These are phyloP conservation scores for Podaxis pistillaris DNA, from an alignment of 768 basidiomycete species.

Conservation along the genomic window DNA sequence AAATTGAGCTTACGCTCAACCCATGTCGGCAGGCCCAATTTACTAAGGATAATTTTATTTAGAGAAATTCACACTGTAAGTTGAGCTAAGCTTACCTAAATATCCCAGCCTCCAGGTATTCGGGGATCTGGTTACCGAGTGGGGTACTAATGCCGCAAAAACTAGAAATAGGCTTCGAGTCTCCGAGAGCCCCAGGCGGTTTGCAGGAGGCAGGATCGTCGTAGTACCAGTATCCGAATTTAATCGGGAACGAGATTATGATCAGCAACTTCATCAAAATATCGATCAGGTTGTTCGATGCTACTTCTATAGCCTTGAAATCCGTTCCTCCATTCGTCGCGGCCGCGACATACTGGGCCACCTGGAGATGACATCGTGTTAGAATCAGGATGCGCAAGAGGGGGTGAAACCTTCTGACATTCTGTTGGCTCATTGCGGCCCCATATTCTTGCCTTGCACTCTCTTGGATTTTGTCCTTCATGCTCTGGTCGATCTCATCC, in stretches of 20 bases:
- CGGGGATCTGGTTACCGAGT: background rate
- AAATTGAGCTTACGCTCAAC: background rate
- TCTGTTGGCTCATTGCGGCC: no score
- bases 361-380: background rate
- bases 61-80: background rate
- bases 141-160: background rate
- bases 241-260: background rate
- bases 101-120: background rate
- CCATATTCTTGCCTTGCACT: no score
- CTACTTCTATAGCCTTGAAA: background rate
- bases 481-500: no score
- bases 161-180: background rate
- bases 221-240: background rate
- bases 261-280: background rate
- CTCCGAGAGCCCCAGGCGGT: background rate
- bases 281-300: background rate
- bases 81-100: background rate
- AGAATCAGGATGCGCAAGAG: no score
- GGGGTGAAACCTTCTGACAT: no score
- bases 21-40: background rate
- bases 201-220: background rate
- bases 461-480: no score
- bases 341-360: background rate
- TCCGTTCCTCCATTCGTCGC: background rate
- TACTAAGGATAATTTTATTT: background rate